Base-by-base conservation (phyloP, 2,329 filamentous ascomycete species). In the Fusarium torreyae region DNA sequence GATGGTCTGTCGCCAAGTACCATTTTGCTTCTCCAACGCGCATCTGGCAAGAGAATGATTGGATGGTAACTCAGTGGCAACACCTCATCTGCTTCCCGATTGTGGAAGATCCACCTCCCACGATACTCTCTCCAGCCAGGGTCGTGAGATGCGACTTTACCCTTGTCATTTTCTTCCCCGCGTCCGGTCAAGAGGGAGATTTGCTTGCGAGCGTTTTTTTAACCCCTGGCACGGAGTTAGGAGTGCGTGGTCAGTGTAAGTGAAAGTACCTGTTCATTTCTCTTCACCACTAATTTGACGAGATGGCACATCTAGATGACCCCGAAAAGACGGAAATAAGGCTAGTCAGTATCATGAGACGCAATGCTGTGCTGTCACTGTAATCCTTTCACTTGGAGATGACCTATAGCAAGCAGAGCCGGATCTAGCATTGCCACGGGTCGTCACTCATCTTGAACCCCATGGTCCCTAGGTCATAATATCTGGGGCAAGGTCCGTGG, bases 401-500 rank as follows among this genome's bases (percentile, higher is more conserved):
- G 43, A 40, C 39, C 31, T 52, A 49, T 20, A 60, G 43, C 28
- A 55, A 58, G 48, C 54, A 60, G 31, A 49, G 40, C 39, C 31
- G 38, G 58, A 46, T 57, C 51, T 62, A 56, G 43, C 56, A 55
- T 60, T 56, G 56, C 36, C 64, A 57, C 66, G 49, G 43, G 55
- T 57, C 46, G 46, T 68, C 45, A 67, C 49, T 53, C 57, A 46
- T 62, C 36, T 63, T 57, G 46, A 54, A 66, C 40, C 50, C 51
- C 43, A 57, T 44, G 44, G 39, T 53, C 51, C 46, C 46, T 57
- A 55, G 44, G 63, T 55, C 48, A 60, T 65, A 44, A 53, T 57
- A 62, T 66, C 68, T 56, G 68, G 68, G 62, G 63, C 67, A 65
- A 50, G 69, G 62, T 68, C 64, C 63, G 69, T 73, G 63, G 63